Conservation (phyloP, 108 stramenopile species). For the Stephanodiscus triporus region DNA sequence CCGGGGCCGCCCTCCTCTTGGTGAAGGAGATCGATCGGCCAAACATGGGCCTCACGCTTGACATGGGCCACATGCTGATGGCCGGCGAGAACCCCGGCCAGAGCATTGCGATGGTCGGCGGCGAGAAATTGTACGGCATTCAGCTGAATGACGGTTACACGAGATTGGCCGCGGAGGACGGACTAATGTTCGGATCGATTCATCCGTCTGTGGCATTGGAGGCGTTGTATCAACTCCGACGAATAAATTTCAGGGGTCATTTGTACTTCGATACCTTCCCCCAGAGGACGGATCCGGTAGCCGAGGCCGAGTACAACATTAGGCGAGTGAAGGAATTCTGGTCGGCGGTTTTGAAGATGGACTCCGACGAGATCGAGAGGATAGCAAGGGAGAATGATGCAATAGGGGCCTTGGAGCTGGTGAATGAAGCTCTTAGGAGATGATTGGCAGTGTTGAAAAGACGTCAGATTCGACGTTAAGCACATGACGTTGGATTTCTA, state of each 20-base stretch:
- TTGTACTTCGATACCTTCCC: slow-evolving; percentile 93
- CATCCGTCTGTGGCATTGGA: slow-evolving; percentile 85
- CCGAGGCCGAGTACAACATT: slow-evolving; percentile 87
- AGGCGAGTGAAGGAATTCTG: slow-evolving; percentile 71
- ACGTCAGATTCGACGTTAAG: too few species aligned
- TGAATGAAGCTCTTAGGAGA: slow-evolving; percentile 52
- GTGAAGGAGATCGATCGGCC: slow-evolving; percentile 73
- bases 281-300: slow-evolving; percentile 80
- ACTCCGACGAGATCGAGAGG: slow-evolving; percentile 32
- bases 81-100: slow-evolving; percentile 86
- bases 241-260: slow-evolving; percentile 71
- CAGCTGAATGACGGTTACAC: slow-evolving; percentile 88
- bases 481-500: too few species aligned
- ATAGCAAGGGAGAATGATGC: slow-evolving; percentile 75
- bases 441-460: too few species aligned
- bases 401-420: slow-evolving; percentile 64
- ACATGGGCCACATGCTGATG: slow-evolving; percentile 91
- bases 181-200: slow-evolving; percentile 87
- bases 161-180: slow-evolving; percentile 87
- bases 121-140: slow-evolving; percentile 82
- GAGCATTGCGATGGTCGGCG: slow-evolving; percentile 74
- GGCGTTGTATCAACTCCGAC: slow-evolving; percentile 78
- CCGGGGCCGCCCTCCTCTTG: slow-evolving; percentile 78
- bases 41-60: slow-evolving; percentile 88
- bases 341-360: slow-evolving; percentile 56